Evolutionary conservation across 805 yeast genomes (phyloP).

Genomic region (Teunomyces gatunensis): DNA sequence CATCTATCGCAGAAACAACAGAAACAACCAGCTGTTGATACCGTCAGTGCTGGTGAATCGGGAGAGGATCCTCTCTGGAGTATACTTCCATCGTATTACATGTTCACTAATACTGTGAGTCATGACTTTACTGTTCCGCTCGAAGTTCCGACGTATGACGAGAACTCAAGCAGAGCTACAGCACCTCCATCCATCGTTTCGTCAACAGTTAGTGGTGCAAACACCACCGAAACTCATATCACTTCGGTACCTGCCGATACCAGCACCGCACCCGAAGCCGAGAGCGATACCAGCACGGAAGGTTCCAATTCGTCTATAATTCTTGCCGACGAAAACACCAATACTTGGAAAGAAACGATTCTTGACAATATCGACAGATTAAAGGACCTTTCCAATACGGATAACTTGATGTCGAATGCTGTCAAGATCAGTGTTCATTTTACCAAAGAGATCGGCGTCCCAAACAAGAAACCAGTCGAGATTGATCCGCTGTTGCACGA

Average conservation of each 20-base stretch:
- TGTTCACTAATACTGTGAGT: conserved; percentile 19
- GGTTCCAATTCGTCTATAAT: conserved; percentile 14
- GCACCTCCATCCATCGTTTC: neutral
- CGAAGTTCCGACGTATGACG: neutral
- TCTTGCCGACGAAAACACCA: conserved; percentile 33
- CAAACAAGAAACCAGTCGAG: conserved; percentile 23
- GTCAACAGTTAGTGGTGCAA: neutral
- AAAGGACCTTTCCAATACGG: conserved; percentile 28
- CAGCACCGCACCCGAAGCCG: neutral
- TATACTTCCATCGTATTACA: conserved; percentile 39
- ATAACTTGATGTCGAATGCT: conserved; percentile 23
- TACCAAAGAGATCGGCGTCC: conserved; percentile 33
- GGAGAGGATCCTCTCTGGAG: neutral
- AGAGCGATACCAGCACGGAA: neutral
- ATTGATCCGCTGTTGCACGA: conserved; percentile 40
- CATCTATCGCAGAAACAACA: neutral
- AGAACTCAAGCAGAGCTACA: neutral
- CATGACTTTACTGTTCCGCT: neutral
- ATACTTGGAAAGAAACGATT: conserved; percentile 36
- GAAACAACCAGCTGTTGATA: neutral
- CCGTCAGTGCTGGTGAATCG: neutral
- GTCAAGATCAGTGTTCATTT: conserved; percentile 28
- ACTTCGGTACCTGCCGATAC: neutral
- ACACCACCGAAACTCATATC: neutral
- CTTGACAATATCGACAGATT: conserved; percentile 37